Conservation (phyloP, 2,329 filamentous ascomycete genomes). For the Bipolaris bicolor region DNA sequence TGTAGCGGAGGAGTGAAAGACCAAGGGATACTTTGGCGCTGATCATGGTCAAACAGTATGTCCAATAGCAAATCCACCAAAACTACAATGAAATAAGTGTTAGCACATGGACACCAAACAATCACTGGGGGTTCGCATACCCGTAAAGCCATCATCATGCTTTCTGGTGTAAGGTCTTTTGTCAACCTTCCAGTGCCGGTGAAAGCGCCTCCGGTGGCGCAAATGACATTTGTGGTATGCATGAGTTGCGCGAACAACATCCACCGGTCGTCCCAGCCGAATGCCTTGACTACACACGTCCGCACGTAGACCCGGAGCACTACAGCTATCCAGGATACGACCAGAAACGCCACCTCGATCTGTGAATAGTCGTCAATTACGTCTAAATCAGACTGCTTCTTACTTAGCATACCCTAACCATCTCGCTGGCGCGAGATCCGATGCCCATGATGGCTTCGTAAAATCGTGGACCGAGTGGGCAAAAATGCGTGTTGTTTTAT, state of each 20-base stretch:
- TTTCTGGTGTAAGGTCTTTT: conserved; percentile 3
- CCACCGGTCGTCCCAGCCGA: conserved; percentile 22
- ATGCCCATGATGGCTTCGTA: conserved; percentile 1
- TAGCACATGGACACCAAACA: not conserved
- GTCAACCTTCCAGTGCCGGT: conserved; percentile 10
- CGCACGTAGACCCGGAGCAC: conserved; percentile 17
- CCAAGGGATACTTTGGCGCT: conserved; percentile 18
- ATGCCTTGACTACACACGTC: conserved; percentile 14
- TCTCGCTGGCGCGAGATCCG: not conserved
- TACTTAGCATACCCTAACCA: not conserved
- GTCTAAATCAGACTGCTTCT: not conserved
- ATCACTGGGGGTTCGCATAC: not conserved
- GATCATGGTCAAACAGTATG: conserved; percentile 16
- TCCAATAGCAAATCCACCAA: conserved; percentile 16
- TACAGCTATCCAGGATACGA: conserved; percentile 8
- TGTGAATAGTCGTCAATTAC: not conserved
- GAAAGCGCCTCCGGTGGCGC: conserved; percentile 9
- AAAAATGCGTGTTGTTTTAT: not conserved
- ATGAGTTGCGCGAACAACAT: conserved; percentile 20
- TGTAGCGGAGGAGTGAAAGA: conserved; percentile 15
- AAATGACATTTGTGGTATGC: conserved; percentile 1
- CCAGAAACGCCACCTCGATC: conserved; percentile 1
- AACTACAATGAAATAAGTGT: not conserved
- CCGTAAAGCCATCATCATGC: conserved; percentile 6
- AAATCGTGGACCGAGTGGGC: not conserved